These are phyloP conservation scores for Boletus coccyginus DNA, from an alignment of 768 basidiomycete species.

Conservation along the genomic window DNA sequence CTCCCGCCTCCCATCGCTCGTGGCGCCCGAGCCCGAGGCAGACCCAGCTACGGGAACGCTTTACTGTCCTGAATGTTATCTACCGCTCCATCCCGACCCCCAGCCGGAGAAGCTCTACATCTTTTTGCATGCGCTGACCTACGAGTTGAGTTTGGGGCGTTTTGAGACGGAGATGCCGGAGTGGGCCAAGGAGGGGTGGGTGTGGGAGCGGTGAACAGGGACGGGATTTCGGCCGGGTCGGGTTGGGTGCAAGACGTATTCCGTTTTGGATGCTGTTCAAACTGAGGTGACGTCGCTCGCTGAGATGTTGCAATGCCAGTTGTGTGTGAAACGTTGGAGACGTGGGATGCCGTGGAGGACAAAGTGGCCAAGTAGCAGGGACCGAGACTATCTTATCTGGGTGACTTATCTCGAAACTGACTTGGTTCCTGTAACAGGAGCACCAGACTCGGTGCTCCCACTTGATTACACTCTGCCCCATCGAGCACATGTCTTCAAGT, in stretches of 20 bases:
- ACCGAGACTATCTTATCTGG: too few species aligned
- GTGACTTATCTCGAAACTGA: too few species aligned
- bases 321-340: too few species aligned
- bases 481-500: too few species aligned
- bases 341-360: too few species aligned
- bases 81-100: constrained; percentile 92
- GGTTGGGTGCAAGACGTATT: too few species aligned
- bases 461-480: too few species aligned
- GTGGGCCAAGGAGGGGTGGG: constrained; percentile 80
- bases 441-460: too few species aligned
- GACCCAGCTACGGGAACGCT: constrained; percentile 42
- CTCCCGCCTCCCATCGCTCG: constrained; percentile 27
- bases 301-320: too few species aligned
- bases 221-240: neutral
- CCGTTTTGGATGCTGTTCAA: too few species aligned
- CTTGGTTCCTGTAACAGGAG: too few species aligned
- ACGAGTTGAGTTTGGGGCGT: constrained; percentile 76
- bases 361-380: too few species aligned
- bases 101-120: constrained; percentile 91
- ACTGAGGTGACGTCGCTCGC: neutral
- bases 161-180: constrained; percentile 86
- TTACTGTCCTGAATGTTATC: constrained; percentile 89
- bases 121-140: constrained; percentile 88
- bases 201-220: constrained; percentile 45
- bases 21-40: constrained; percentile 27